phyloP scores from a whole-genome alignment of 176 grass and related monocot genomes.

The Tuctoria greenei region DNA sequence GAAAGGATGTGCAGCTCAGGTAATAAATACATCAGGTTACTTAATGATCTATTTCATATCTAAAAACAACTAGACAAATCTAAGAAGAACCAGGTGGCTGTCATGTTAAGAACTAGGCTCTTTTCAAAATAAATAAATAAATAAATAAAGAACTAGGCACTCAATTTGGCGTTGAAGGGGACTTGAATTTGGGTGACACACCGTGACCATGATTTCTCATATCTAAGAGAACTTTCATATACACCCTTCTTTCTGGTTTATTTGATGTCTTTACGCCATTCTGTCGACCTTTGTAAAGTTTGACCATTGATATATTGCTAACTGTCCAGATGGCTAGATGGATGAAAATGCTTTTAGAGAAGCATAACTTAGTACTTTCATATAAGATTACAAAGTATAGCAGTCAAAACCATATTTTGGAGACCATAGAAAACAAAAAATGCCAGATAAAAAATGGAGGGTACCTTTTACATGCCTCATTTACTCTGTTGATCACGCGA shows the following conservation, averaged over 20 bases:
- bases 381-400: background rate
- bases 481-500: no score
- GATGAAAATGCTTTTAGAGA: background rate
- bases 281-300: background rate
- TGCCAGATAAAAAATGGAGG: background rate
- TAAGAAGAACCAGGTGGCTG: background rate
- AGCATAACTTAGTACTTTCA: background rate
- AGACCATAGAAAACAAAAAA: background rate
- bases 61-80: background rate
- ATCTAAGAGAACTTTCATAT: constrained; percentile 3
- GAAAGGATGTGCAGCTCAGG: constrained; percentile 70
- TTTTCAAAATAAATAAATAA: no score
- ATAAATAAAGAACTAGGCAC: background rate
- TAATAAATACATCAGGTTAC: constrained; percentile 29
- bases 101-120: background rate
- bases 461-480: no score
- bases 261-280: background rate
- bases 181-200: background rate
- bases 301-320: background rate
- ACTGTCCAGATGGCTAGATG: background rate
- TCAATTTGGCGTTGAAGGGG: background rate
- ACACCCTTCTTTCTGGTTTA: background rate
- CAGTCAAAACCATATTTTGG: background rate
- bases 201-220: background rate
- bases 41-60: constrained; percentile 4